phyloP scores from a whole-genome alignment of 2,329 filamentous ascomycete genomes.

The Pseudocercospora fuligena region DNA sequence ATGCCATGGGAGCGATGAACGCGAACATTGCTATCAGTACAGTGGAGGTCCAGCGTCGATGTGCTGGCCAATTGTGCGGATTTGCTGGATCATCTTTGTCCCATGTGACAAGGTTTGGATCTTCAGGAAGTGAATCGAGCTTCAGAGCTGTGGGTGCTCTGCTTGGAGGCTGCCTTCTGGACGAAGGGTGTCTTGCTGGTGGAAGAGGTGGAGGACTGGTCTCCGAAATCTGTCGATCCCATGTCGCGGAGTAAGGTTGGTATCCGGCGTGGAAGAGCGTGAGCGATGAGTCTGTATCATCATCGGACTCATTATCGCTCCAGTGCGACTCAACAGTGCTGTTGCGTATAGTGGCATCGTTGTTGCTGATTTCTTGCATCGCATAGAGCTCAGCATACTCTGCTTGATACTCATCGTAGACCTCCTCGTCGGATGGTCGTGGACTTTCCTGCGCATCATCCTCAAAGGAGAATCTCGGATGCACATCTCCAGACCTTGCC shows the following conservation, averaged over 20 bases:
- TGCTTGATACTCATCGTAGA: constrained; percentile 12
- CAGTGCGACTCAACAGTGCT: constrained; percentile 25
- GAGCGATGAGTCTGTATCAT: constrained; percentile 19
- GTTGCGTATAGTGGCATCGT: constrained; percentile 13
- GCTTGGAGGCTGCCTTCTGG: constrained; percentile 20
- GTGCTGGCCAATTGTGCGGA: constrained; percentile 48
- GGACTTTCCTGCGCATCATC: neutral
- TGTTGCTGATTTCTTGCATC: constrained; percentile 6
- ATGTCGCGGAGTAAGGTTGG: constrained; percentile 2
- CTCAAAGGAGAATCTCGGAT: neutral
- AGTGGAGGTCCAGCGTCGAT: constrained; percentile 47
- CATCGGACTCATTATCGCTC: constrained; percentile 16
- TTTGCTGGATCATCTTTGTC: constrained; percentile 49
- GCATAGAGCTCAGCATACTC: neutral
- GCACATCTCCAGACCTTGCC: neutral
- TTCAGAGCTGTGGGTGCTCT: constrained; percentile 17
- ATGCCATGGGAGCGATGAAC: constrained; percentile 41
- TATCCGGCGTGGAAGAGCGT: constrained; percentile 24
- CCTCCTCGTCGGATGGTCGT: constrained; percentile 9
- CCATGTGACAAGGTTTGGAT: constrained; percentile 48
- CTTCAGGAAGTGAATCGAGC: constrained; percentile 11
- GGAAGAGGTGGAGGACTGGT: constrained; percentile 2
- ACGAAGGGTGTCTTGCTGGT: constrained; percentile 16
- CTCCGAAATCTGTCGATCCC: constrained; percentile 14
- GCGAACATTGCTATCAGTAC: constrained; percentile 45